Evolutionary conservation across 768 basidiomycete species (phyloP).

Genomic region (Lentinula lateritia): DNA sequence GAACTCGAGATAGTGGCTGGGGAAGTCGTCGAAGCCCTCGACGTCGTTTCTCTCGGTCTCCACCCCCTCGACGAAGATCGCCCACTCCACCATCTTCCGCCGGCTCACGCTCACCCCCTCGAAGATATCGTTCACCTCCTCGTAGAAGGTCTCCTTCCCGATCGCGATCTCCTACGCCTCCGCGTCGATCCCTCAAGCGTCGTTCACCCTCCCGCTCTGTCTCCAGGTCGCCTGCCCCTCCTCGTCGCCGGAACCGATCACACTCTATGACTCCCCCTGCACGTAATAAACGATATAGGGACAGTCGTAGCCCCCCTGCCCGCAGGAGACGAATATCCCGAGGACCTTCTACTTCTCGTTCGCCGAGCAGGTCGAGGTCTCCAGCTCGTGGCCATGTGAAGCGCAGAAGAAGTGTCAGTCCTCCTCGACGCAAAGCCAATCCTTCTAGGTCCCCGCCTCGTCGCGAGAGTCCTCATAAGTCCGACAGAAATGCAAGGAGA

Average conservation of each 20-base stretch:
- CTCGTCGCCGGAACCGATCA: conserved; percentile 34
- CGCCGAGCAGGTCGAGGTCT: conserved; percentile 34
- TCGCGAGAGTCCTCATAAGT: conserved; percentile 20
- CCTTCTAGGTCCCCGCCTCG: conserved; percentile 25
- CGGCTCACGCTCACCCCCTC: conserved; percentile 31
- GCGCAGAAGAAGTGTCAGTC: conserved; percentile 38
- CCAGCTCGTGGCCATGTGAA: conserved; percentile 33
- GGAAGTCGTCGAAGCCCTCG: conserved; percentile 46
- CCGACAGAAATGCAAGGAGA: conserved; percentile 11
- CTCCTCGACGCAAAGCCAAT: conserved; percentile 27
- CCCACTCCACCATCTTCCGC: conserved; percentile 26
- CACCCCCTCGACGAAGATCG: conserved; percentile 45
- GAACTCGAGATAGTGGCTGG: conserved; percentile 53
- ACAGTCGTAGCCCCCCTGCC: conserved; percentile 53
- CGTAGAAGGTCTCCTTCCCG: conserved; percentile 43
- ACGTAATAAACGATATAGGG: conserved; percentile 27
- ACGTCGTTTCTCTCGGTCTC: conserved; percentile 42
- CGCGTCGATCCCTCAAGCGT: conserved; percentile 28
- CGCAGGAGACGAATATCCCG: conserved; percentile 40
- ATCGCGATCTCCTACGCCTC: conserved; percentile 28
- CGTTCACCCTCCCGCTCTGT: conserved; percentile 47
- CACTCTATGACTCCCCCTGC: conserved; percentile 41
- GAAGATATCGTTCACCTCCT: conserved; percentile 32
- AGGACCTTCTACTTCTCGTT: conserved; percentile 21
- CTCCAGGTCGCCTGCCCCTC: conserved; percentile 28